Percentiles rank a stretch among this genome's conserved stretches.
These are phyloP conservation scores for Claviceps humidiphila DNA, from an alignment of 2,329 filamentous ascomycete genomes.

Conservation along the genomic window DNA sequence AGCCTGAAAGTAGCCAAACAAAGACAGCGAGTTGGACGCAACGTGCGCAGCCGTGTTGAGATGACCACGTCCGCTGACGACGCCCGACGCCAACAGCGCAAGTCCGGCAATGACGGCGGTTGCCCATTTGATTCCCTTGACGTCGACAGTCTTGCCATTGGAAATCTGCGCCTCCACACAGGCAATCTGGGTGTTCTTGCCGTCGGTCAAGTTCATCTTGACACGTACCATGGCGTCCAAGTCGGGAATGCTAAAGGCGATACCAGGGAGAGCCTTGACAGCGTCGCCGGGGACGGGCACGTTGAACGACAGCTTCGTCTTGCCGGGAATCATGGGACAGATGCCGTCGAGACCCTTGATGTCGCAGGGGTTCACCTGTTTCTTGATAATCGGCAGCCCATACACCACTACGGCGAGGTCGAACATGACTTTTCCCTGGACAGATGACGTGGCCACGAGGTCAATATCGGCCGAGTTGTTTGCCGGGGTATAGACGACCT, in stretches of 20 bases:
- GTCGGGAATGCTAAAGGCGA: conserved; percentile 81
- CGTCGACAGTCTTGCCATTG: conserved; percentile 82
- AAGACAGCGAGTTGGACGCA: conserved; percentile 76
- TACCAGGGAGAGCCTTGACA: conserved; percentile 55
- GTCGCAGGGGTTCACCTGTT: conserved; percentile 59
- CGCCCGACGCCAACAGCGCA: conserved; percentile 68
- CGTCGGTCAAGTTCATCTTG: conserved; percentile 57
- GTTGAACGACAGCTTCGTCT: conserved; percentile 61
- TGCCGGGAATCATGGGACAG: conserved; percentile 80
- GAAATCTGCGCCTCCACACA: conserved; percentile 79
- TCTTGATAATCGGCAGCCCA: conserved; percentile 53
- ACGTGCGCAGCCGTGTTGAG: conserved; percentile 89
- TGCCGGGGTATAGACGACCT: conserved; percentile 58
- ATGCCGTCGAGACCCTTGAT: conserved; percentile 51
- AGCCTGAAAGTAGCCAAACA: conserved; percentile 86
- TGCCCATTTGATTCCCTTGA: conserved; percentile 75
- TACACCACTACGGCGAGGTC: conserved; percentile 32
- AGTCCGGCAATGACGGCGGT: conserved; percentile 78
- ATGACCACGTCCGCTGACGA: conserved; percentile 83
- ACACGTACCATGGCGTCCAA: conserved; percentile 74
- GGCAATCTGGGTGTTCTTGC: conserved; percentile 47
- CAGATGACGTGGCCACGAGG: conserved; percentile 62
- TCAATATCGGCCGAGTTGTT: conserved; percentile 58
- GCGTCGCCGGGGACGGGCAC: conserved; percentile 43
- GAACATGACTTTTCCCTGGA: conserved; percentile 51